Base-by-base conservation (phyloP, 495 filamentous ascomycete genomes). In the Penicillium arizonense region DNA sequence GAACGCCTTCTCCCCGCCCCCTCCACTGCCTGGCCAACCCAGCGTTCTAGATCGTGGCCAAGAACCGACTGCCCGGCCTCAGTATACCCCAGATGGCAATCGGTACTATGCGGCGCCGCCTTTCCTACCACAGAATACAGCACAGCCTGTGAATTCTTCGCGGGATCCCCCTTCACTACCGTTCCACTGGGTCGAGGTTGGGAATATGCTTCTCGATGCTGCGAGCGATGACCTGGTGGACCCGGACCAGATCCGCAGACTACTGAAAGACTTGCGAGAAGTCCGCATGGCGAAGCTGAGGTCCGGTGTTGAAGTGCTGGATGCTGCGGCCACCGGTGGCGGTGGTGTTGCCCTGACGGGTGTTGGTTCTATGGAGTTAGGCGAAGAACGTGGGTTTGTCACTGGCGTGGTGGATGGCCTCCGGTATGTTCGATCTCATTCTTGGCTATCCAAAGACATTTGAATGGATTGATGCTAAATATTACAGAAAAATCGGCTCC, bases 161-260 rank as follows among this genome's bases (percentile, higher is more conserved):
- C 46, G 58, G 2, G 68, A 72, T 28, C 53, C 62, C 11, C 83
- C 86, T 12, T 82, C 85, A 14, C 77, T 98, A 10, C 94, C 94
- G 1, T 97, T 92, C 61, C 92, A 96, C 70, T 98, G 91, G 91
- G 78, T 96, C 0, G 92, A 96, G 68, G 75, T 96, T 0, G 85
- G 87, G 0, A 90, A 94, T 65, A 82, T 93, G 65, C 75, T 98
- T 34, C 80, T 97, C 3, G 87, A 90, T 26, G 86, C 84, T 20
- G 92, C 91, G 21, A 80, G 81, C 7, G 93, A 98, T 69, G 93
- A 97, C 64, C 79, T 97, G 37, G 79, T 86, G 1, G 85, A 87
- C 2, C 77, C 87, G 8, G 87, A 90, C 55, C 79, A 82, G 57
- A 86, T 95, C 20, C 75, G 91, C 10, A 79, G 86, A 44, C 55